Base-by-base conservation (phyloP, 371 early-diverging fungal genomes). In the Apophysomyces variabilis region DNA sequence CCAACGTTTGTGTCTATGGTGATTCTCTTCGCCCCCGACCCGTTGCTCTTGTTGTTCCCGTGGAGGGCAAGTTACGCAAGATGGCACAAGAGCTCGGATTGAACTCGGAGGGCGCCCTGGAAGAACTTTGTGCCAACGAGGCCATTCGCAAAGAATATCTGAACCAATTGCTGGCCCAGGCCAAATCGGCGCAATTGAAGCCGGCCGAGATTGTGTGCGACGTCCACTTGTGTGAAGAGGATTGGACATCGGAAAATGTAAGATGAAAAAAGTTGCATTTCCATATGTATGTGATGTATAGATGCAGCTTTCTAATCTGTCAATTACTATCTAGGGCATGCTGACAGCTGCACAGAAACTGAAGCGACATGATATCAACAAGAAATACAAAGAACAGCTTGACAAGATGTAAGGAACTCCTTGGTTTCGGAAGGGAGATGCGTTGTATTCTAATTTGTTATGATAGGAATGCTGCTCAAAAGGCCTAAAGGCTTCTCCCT, bases 331-430 rank as follows among this genome's bases (percentile, higher is more conserved):
- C 26, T 76, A 82, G 77, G 83, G 87, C 50, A 57, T 90, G 61
- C 74, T 95, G 80, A 98, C 99, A 8, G 95, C 98, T 12, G 95
- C 97, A 12, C 92, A 92, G 77, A 99, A 99, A 79, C 72, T 97
- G 44, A 95, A 96, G 81, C 89, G 99, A 64, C 86, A 84, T 56
- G 91, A 87, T 38, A 87, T 96, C 57, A 78, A 86, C 59, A 75
- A 86, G 44, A 69, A 74, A 32, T 94, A 90, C 74, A 75, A 79
- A 61, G 46, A 58, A 4, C 74, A 89, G 47, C 82, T 98, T 62
- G 83, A 88, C 44, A 75, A 62, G 12, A 85, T 90, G 83, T 93
- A 89, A 70, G 77, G 21, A n/a, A 64, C 7, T 7, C 9, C 11
- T 8, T 12, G 44, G 4, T 45, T 36, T 12, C 5, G 3, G 16